These are phyloP conservation scores for Ganoderma multipileum DNA, from an alignment of 1,284 basidiomycete species.

Conservation along the genomic window DNA sequence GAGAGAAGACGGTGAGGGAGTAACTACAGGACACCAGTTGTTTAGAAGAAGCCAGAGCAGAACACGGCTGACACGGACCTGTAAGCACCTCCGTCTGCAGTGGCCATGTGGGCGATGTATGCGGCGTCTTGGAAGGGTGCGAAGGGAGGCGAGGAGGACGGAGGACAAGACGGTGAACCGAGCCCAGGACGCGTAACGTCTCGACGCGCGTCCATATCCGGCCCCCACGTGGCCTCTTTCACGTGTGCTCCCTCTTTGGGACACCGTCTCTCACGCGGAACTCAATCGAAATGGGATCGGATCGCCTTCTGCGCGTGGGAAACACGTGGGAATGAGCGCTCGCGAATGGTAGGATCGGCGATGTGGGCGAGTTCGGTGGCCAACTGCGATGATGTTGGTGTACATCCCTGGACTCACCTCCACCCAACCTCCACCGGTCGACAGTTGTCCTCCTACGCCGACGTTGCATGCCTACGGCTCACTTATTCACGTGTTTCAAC, in stretches of 20 bases:
- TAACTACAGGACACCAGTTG: slow-evolving; percentile 64
- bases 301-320: slow-evolving; percentile 12
- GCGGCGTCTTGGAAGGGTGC: neutral
- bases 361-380: neutral
- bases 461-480: neutral
- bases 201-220: slow-evolving; percentile 27
- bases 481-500: neutral
- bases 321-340: slow-evolving; percentile 15
- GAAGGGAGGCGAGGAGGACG: slow-evolving; percentile 11
- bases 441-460: neutral
- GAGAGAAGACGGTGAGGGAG: slow-evolving; percentile 98
- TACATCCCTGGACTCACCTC: slow-evolving; percentile 4
- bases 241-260: neutral
- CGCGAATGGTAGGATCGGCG: neutral
- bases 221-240: slow-evolving; percentile 24
- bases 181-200: slow-evolving; percentile 32
- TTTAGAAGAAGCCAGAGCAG: slow-evolving; percentile 19
- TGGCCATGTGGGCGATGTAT: slow-evolving; percentile 56
- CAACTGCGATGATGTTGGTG: slow-evolving; percentile 14
- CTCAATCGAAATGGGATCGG: slow-evolving; percentile 1
- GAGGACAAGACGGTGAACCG: slow-evolving; percentile 23
- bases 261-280: neutral
- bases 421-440: neutral
- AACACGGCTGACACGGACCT: slow-evolving; percentile 54
- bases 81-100: slow-evolving; percentile 81